Percentiles rank a stretch among this genome's conserved stretches.
These are phyloP conservation scores for Gossypium ekmanianum DNA, from an alignment of 345 rosid species.

Conservation along the genomic window DNA sequence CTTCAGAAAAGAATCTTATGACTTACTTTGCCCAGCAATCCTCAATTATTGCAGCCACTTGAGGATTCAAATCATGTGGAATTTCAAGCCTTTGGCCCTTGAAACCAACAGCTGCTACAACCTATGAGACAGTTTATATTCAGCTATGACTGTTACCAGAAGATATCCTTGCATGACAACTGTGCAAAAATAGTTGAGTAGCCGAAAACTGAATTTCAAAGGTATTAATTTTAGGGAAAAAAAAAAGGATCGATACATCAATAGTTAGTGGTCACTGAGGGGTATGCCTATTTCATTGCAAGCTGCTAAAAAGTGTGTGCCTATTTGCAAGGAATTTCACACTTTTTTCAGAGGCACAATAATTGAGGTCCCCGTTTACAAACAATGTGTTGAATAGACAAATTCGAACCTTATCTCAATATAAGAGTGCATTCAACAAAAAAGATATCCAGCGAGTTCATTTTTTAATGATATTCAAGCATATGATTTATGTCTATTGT, in stretches of 20 bases:
- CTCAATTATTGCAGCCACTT: slow-evolving; percentile 76
- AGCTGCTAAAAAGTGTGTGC: background rate
- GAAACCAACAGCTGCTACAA: slow-evolving; percentile 99
- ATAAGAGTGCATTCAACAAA: background rate
- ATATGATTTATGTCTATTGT: background rate
- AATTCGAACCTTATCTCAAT: background rate
- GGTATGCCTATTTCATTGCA: background rate
- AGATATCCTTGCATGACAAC: slow-evolving; percentile 5
- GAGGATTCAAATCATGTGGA: slow-evolving; percentile 76
- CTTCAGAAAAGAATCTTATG: slow-evolving; percentile 3
- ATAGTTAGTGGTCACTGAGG: background rate
- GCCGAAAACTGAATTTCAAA: background rate
- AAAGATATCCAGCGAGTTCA: background rate
- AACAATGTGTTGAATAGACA: background rate
- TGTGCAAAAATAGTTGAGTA: background rate
- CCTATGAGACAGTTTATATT: slow-evolving; percentile 39
- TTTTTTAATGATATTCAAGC: background rate
- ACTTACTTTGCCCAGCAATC: slow-evolving; percentile 92
- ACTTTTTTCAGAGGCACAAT: background rate
- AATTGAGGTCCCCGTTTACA: background rate
- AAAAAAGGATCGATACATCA: background rate
- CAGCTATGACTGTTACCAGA: background rate
- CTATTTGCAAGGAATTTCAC: too few species aligned
- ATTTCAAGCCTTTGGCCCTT: slow-evolving; percentile 88
- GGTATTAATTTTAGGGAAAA: background rate